Evolutionary conservation across 805 yeast genomes (phyloP), one percentile per base, ranked within the genome.

Genomic region (Scheffersomyces lignosus): DNA sequence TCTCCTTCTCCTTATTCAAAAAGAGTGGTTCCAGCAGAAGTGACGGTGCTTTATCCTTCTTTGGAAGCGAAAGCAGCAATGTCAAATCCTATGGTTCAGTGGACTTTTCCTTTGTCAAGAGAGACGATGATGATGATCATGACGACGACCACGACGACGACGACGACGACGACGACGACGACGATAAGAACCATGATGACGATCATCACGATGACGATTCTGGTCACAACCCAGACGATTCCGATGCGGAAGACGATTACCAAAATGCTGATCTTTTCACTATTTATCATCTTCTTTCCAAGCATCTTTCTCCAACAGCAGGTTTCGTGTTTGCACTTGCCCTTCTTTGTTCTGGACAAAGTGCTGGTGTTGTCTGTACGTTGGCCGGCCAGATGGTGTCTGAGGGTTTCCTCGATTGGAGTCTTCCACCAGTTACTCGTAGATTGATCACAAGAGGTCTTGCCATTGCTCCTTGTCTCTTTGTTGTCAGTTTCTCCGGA

Each of bases 311-410:
- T 1, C 83, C 86, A 12, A 79, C 89, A 4, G 97, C 96, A 0
- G 97, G 96, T 4, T 67, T 86, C 7, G 82, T 89, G 0, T 89
- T 90, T 69, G 96, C 96, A 0, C 62, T 88, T 33, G 96, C 96
- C 1, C 75, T 89, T 62, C 67, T 89, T 31, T 89, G 86, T 56
- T 82, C 91, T 10, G 97, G 97, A n/a, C 91, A 89, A 54, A 83
- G 93, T 51, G 96, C 96, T 2, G 96, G 96, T 28, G 86, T 91
- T 27, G 95, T 89, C 14, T 89, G 96, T 55, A 90, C 96, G 0
- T 73, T 90, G 51, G 90, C 96, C 2, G 96, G 96, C 25, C 96
- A 89, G 58, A 87, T 87, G 80, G 95, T 89, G 6, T 80, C 87
- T 52, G 96, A 89, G 58, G 97, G 97, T 1, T 90, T 88, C 51